Evolutionary conservation across 768 basidiomycete species (phyloP).

Genomic region (Leccinum disarticulatum): DNA sequence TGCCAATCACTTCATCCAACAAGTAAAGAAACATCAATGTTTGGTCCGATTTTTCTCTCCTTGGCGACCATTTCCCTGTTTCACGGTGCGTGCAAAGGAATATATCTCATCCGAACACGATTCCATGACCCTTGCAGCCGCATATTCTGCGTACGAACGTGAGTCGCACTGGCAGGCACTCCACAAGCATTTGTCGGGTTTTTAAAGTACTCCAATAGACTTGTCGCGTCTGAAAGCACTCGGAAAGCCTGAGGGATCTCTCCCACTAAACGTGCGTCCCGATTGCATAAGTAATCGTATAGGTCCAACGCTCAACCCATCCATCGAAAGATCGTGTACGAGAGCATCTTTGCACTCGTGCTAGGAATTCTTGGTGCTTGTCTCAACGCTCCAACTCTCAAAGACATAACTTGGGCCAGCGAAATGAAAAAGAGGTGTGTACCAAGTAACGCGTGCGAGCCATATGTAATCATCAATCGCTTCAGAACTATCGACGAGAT

Average conservation of each 20-base stretch:
- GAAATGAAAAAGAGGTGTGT: slow-evolving; percentile 82
- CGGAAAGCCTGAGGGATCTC: slow-evolving; percentile 62
- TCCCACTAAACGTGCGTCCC: slow-evolving; percentile 60
- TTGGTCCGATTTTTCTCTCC: slow-evolving; percentile 46
- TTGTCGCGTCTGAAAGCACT: slow-evolving; percentile 75
- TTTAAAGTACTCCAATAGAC: slow-evolving; percentile 44
- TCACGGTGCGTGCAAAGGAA: slow-evolving; percentile 44
- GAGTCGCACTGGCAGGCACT: slow-evolving; percentile 26
- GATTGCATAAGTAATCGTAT: neutral
- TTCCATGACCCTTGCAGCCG: slow-evolving; percentile 44
- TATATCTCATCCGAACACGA: neutral
- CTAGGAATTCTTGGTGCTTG: slow-evolving; percentile 72
- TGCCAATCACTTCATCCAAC: too few species aligned
- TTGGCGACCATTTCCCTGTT: slow-evolving; percentile 49
- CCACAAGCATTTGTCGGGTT: slow-evolving; percentile 20
- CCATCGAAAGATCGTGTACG: slow-evolving; percentile 56
- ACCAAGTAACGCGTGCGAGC: neutral
- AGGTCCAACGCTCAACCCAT: neutral
- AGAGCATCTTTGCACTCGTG: slow-evolving; percentile 62
- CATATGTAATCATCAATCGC: neutral
- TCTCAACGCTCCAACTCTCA: slow-evolving; percentile 64
- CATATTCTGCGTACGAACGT: slow-evolving; percentile 83
- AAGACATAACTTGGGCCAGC: slow-evolving; percentile 85
- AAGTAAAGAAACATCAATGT: slow-evolving; percentile 36
- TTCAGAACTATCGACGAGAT: slow-evolving; percentile 71